Evolutionary conservation across 2,329 filamentous ascomycete species (phyloP), one percentile per base, ranked within the genome.

Genomic region (Aspergillus udagawae): DNA sequence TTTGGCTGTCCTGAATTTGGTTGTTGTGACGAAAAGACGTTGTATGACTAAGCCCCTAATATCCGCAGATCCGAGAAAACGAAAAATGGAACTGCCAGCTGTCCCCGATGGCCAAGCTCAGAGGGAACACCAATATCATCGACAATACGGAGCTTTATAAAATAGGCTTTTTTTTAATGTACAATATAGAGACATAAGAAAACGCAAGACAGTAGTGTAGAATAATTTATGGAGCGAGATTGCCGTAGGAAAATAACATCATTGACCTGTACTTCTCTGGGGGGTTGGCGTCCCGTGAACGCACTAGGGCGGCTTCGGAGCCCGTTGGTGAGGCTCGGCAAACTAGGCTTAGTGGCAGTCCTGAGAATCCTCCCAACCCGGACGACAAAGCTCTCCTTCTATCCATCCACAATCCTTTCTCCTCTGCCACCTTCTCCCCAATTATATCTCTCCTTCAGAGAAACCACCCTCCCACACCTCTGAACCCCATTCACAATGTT

Each of bases 401-500:
- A 68, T 67, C 65, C 71, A 69, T 75, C 73, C 73, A 75, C 74
- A 76, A 75, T 72, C 72, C 67, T 70, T 67, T 70, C 69, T 70
- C 70, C 67, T 70, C 70, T 71, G 66, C 68, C 68, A 67, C 70
- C 66, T 66, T 65, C 66, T 68, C 68, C 68, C 70, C 72, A 74
- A 74, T 74, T 74, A 70, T 68, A 69, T 73, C 71, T 74, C 71
- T 74, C 63, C 63, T 69, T 70, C 68, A 73, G 70, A 72, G 70
- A 71, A 72, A 71, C 67, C 67, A 68, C 70, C 75, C 75, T 77
- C 73, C 68, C 67, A 73, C 69, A 70, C 68, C 72, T 73, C 71
- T 73, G 69, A 71, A 74, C 73, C 68, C 67, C 66, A 63, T 65
- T 78, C 78, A 84, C 79, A 82, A 97, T 97, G 93, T 96, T 97